Conservation (phyloP, 495 filamentous ascomycete genomes). For the Cladorrhinum samala region DNA sequence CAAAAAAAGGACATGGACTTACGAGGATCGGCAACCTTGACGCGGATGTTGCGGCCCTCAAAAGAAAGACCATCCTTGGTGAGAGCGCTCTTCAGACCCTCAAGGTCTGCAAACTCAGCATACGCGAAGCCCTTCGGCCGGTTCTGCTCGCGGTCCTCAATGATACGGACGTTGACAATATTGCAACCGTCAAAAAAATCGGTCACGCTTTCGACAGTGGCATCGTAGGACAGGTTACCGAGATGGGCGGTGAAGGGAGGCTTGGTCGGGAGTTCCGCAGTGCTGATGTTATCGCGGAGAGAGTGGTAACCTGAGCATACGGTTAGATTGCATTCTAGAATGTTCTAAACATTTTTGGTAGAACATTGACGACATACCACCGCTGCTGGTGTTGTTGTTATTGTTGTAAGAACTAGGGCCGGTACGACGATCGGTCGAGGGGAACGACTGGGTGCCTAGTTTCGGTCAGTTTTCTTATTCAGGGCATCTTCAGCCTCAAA, state of each 20-base stretch:
- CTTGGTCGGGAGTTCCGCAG: slow-evolving; percentile 63
- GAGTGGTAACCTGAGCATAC: slow-evolving; percentile 56
- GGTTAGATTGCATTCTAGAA: too few species aligned
- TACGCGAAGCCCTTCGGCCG: slow-evolving; percentile 98
- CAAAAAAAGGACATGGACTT: slow-evolving; percentile 12
- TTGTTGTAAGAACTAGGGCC: slow-evolving; percentile 25
- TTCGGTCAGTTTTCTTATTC: slow-evolving; percentile 6
- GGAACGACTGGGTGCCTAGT: slow-evolving; percentile 41
- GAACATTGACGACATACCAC: slow-evolving; percentile 24
- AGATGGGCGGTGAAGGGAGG: slow-evolving; percentile 94
- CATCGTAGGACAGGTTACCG: slow-evolving; percentile 93
- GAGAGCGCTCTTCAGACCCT: slow-evolving; percentile 87
- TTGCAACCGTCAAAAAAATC: slow-evolving; percentile 82
- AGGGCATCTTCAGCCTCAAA: too few species aligned
- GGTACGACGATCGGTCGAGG: slow-evolving; percentile 35
- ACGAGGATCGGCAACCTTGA: slow-evolving; percentile 55
- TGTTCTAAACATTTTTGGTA: not conserved
- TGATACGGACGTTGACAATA: slow-evolving; percentile 84
- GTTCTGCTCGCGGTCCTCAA: slow-evolving; percentile 86
- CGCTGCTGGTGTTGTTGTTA: slow-evolving; percentile 22
- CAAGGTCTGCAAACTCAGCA: slow-evolving; percentile 82
- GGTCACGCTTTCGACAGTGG: slow-evolving; percentile 68
- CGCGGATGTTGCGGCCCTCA: slow-evolving; percentile 77
- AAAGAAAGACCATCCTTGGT: slow-evolving; percentile 72
- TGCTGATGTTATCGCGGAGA: slow-evolving; percentile 69